phyloP scores from a whole-genome alignment of 306 rosid genomes.

The Lathyrus tuberosus region DNA sequence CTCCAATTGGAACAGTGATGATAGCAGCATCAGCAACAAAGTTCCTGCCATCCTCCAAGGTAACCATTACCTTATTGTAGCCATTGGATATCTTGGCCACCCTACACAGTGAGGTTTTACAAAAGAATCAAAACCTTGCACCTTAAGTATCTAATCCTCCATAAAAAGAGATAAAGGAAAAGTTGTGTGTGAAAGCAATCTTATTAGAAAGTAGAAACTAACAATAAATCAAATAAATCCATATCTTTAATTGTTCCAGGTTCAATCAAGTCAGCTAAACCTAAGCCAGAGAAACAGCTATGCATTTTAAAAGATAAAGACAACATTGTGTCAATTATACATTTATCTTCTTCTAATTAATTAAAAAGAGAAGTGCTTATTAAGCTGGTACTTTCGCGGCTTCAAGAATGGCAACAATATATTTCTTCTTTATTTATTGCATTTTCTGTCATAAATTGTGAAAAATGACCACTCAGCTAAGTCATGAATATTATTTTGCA shows the following conservation, averaged over 20 bases:
- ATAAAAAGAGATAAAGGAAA: background rate
- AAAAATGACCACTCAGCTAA: constrained; percentile 24
- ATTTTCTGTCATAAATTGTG: background rate
- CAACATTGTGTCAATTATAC: background rate
- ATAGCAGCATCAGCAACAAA: constrained; percentile 58
- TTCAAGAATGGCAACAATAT: constrained; percentile 18
- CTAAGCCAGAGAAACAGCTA: background rate
- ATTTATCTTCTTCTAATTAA: constrained; percentile 3
- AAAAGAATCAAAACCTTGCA: constrained; percentile 33
- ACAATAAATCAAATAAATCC: background rate
- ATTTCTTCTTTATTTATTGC: constrained; percentile 10
- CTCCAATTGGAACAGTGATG: constrained; percentile 67
- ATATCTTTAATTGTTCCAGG: constrained; percentile 11
- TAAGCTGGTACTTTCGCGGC: constrained; percentile 1
- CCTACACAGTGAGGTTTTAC: constrained; percentile 39
- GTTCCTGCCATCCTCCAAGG: constrained; percentile 63
- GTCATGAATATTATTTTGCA: constrained; percentile 19
- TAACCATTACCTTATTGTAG: constrained; percentile 64
- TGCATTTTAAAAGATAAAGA: background rate
- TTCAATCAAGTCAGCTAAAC: constrained; percentile 21
- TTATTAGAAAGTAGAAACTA: background rate
- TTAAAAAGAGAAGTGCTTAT: background rate
- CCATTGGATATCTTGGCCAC: constrained; percentile 56
- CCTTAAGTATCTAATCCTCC: background rate
- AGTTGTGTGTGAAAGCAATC: background rate